phyloP scores from a whole-genome alignment of 768 basidiomycete species.

The Trametes sanguinea region DNA sequence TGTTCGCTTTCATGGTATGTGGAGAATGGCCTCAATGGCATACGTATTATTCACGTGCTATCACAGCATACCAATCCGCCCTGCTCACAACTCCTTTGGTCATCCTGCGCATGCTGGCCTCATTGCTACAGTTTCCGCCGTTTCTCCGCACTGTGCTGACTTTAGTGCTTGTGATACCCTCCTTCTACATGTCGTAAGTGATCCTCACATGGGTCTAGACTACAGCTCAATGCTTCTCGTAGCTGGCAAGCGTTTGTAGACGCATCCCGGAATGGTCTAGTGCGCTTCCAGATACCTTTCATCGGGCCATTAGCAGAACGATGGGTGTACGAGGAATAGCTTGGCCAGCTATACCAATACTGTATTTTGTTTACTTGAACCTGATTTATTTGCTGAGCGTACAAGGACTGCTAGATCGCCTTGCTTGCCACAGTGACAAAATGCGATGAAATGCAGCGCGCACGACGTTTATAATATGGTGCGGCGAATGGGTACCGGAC shows the following conservation, averaged over 20 bases:
- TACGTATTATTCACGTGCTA: not conserved
- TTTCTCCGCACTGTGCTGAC: constrained; percentile 55
- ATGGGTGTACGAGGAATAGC: constrained; percentile 67
- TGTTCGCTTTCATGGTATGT: constrained; percentile 75
- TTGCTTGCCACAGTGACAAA: too few species aligned
- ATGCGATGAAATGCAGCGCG: too few species aligned
- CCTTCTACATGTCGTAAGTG: constrained; percentile 60
- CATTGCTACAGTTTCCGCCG: constrained; percentile 52
- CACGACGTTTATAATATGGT: too few species aligned
- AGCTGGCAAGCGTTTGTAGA: constrained; percentile 56
- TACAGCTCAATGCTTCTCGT: constrained; percentile 1
- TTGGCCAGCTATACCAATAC: not conserved
- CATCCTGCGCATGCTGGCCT: constrained; percentile 53
- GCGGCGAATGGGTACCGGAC: too few species aligned
- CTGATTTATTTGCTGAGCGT: too few species aligned
- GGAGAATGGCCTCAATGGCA: not conserved
- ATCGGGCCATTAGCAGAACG: constrained; percentile 66
- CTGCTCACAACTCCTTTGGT: constrained; percentile 66
- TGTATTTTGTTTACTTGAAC: too few species aligned
- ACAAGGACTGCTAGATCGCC: too few species aligned
- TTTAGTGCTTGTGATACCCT: constrained; percentile 43
- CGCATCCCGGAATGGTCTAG: constrained; percentile 52
- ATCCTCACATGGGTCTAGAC: not conserved
- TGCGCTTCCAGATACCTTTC: constrained; percentile 60
- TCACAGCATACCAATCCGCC: constrained; percentile 76